phyloP scores from a whole-genome alignment of 768 basidiomycete species.

The Suillus subaureus region DNA sequence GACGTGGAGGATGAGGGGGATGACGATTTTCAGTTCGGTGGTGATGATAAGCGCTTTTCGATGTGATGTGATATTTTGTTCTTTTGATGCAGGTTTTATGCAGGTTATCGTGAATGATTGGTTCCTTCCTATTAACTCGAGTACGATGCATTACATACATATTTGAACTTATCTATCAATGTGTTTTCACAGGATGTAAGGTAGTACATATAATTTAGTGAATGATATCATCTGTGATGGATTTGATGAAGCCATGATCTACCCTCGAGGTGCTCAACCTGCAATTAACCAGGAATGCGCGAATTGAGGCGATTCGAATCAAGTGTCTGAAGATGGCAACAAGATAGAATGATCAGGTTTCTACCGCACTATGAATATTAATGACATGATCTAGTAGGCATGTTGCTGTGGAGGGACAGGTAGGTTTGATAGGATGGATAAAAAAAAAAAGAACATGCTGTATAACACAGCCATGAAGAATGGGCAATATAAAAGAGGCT shows the following conservation, averaged over 20 bases:
- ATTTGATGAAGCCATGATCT: neutral
- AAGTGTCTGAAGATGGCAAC: too few species aligned
- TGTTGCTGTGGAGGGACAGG: neutral
- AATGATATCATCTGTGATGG: neutral
- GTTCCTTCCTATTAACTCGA: slow-evolving; percentile 22
- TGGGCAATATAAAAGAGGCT: too few species aligned
- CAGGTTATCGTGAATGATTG: slow-evolving; percentile 21
- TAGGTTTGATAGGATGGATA: too few species aligned
- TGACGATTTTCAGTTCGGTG: slow-evolving; percentile 10
- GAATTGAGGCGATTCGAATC: too few species aligned
- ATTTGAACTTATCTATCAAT: slow-evolving; percentile 17
- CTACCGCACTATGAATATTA: too few species aligned
- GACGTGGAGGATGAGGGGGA: slow-evolving; percentile 12
- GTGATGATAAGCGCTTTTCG: neutral
- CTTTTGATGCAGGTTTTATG: slow-evolving; percentile 14
- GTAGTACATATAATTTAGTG: neutral
- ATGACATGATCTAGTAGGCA: too few species aligned
- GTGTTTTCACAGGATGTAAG: neutral
- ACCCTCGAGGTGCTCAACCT: too few species aligned
- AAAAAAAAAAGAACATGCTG: neutral
- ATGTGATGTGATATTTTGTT: slow-evolving; percentile 5
- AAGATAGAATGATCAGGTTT: neutral
- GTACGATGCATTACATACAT: slow-evolving; percentile 28
- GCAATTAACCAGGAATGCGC: too few species aligned
- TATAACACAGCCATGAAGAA: too few species aligned